phyloP scores from a whole-genome alignment of 2,329 filamentous ascomycete species.

The Talaromyces sp. region DNA sequence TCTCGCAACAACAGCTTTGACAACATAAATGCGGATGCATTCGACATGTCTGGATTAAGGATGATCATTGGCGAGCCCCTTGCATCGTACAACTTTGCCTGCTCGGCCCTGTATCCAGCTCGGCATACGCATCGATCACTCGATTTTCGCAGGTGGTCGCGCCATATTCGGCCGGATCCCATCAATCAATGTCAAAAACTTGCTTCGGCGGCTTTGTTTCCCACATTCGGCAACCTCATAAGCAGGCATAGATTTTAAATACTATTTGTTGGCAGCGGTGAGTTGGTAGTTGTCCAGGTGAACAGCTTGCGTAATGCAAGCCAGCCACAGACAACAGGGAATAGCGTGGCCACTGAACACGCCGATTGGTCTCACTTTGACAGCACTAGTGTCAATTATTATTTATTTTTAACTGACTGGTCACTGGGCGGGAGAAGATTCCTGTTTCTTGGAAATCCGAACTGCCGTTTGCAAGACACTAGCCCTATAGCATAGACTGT shows the following conservation, averaged over 20 bases:
- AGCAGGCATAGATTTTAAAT: neutral
- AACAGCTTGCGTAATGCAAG: neutral
- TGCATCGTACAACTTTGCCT: neutral
- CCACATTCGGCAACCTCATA: neutral
- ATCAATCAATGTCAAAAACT: neutral
- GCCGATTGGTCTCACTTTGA: neutral
- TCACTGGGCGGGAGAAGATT: neutral
- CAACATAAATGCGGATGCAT: no score
- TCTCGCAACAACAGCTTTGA: no score
- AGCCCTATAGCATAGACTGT: neutral
- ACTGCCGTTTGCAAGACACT: neutral
- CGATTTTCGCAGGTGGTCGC: neutral
- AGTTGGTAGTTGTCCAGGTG: neutral
- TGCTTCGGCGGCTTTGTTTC: neutral
- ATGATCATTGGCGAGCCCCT: neutral
- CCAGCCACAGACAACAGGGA: neutral
- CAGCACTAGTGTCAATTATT: neutral
- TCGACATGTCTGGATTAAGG: neutral
- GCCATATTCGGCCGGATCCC: neutral
- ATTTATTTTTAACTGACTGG: neutral
- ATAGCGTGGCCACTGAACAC: neutral
- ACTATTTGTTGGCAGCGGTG: no score
- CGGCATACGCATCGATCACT: neutral
- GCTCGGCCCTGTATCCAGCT: no score
- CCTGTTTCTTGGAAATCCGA: neutral